phyloP scores from a whole-genome alignment of 305 asterid species.

The Fraxinus nigra region DNA sequence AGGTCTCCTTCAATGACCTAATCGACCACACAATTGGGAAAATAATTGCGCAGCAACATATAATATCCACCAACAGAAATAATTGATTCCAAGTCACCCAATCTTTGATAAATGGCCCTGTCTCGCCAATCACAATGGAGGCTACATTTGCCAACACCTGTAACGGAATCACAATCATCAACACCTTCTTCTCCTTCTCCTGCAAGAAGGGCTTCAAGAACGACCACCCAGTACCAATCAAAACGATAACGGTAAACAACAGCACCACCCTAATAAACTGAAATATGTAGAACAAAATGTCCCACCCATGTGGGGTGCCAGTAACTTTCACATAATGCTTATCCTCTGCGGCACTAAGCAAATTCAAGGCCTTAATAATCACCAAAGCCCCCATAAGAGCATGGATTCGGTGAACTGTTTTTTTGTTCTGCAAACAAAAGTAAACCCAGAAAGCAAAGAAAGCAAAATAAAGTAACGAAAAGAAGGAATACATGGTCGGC shows the following conservation, averaged over 20 bases:
- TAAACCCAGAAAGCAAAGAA: constrained; percentile 68
- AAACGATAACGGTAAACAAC: constrained; percentile 84
- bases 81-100: constrained; percentile 98
- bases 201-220: constrained; percentile 94
- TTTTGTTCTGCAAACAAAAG: constrained; percentile 47
- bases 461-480: constrained; percentile 58
- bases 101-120: constrained; percentile 92
- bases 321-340: constrained; percentile 93
- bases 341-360: constrained; percentile 93
- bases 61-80: constrained; percentile 80
- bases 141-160: constrained; percentile 94
- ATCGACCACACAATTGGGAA: constrained; percentile 98
- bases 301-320: constrained; percentile 99
- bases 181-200: constrained; percentile 96
- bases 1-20: constrained; percentile 90
- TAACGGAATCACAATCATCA: constrained; percentile 97
- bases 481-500: constrained; percentile 66
- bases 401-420: constrained; percentile 86
- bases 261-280: constrained; percentile 86
- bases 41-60: constrained; percentile 90
- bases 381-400: constrained; percentile 75
- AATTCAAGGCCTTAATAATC: constrained; percentile 78
- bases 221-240: constrained; percentile 99
- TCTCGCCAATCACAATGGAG: constrained; percentile 85
- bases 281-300: constrained; percentile 88